Evolutionary conservation across 768 basidiomycete genomes (phyloP), one percentile per base, ranked within the genome.

Genomic region (Rhizopogon vesiculosus): DNA sequence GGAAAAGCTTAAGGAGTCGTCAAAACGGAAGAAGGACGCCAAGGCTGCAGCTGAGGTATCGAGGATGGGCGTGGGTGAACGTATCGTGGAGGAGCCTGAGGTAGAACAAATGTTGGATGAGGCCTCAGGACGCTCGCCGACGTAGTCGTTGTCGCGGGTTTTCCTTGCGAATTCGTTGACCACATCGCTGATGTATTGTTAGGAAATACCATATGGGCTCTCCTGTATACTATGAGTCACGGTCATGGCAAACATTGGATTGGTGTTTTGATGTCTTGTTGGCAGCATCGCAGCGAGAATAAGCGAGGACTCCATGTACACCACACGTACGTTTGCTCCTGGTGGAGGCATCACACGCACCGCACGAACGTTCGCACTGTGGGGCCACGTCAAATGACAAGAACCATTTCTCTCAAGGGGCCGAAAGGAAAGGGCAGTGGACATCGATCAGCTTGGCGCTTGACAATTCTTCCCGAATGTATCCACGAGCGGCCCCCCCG

Each of bases 1-100:
- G 91, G 89, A 90, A 66, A 92, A 91, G 68, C 74, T 93, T 55
- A 93, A 93, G 67, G 92, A 93, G 64, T 88, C 87, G 28, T 87
- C 90, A 7, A 91, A 86, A 69, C 83, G 87, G 57, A 92, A 93
- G 74, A 89, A 91, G 67, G 87, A 89, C 64, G 85, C 85, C 50
- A 81, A 79, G 62, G 77, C 73, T 13, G 80, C 79, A 8, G 77
- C 78, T 16, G 79, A 77, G 19, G 74, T 72, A 16, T 64, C 76
- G 62, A 70, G 72, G 40, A 61, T 74, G 22, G 69, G 73, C 31
- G 76, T 85, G 42, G 77, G 82, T 58, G 87, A 90, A 55, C 78
- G 81, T 49, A 93, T 93, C 53, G 80, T 86, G 39, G 82, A 83
- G 64, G 82, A 84, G 50, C 82, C 82, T 4, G 82, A 84, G 62